Percentiles rank a stretch among this genome's conserved stretches.
These are phyloP conservation scores for Colletotrichum kahawae DNA, from an alignment of 2,329 filamentous ascomycete species.

Conservation along the genomic window DNA sequence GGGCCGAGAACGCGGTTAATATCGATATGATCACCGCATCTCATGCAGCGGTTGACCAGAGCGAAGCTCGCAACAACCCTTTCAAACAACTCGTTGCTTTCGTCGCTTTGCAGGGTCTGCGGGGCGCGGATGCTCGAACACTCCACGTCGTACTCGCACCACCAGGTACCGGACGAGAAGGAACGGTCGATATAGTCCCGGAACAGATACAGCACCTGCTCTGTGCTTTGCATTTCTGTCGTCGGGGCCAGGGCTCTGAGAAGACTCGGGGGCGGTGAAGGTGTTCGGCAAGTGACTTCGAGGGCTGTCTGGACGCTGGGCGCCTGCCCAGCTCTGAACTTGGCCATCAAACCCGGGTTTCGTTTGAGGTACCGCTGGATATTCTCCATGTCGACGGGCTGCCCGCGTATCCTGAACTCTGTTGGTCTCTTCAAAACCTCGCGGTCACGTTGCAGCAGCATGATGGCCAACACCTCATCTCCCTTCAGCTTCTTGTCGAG, in stretches of 20 bases:
- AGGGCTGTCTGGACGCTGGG: conserved; percentile 34
- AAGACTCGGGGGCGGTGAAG: conserved; percentile 29
- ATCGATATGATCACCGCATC: conserved; percentile 34
- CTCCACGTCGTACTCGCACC: conserved; percentile 33
- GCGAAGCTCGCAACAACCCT: conserved; percentile 37
- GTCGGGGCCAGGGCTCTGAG: conserved; percentile 25
- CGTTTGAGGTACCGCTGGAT: conserved; percentile 45
- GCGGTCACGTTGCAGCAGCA: conserved; percentile 40
- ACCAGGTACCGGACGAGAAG: conserved; percentile 32
- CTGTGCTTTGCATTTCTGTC: conserved; percentile 27
- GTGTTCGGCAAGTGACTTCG: conserved; percentile 37
- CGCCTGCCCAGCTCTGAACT: conserved; percentile 33
- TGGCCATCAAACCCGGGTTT: conserved; percentile 38
- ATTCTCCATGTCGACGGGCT: conserved; percentile 42
- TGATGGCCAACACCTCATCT: conserved; percentile 43
- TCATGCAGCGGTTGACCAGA: conserved; percentile 37
- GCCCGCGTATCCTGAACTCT: conserved; percentile 42
- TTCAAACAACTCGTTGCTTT: conserved; percentile 38
- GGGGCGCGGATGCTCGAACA: conserved; percentile 27
- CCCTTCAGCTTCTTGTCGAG: conserved; percentile 47
- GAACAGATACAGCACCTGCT: conserved; percentile 32
- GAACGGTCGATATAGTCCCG: conserved; percentile 33
- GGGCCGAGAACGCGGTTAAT: conserved; percentile 35
- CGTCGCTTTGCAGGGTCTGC: conserved; percentile 25
- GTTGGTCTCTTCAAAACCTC: conserved; percentile 37